These are phyloP conservation scores for Effrenium voratum DNA, from an alignment of 73 alveolate genomes.

Conservation along the genomic window DNA sequence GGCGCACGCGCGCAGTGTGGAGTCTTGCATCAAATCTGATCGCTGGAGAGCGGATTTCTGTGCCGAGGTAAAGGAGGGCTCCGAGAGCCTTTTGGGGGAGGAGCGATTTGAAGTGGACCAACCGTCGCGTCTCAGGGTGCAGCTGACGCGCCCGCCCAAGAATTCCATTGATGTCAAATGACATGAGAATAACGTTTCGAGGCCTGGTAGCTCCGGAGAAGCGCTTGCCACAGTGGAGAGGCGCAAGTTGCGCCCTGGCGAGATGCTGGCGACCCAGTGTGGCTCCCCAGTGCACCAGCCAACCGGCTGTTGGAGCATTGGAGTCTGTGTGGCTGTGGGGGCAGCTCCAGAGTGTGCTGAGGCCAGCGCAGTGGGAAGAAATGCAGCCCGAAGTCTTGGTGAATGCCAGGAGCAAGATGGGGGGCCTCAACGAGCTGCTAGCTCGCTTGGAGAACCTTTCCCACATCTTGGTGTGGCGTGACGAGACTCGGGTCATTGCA, in stretches of 20 bases:
- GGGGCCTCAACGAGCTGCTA: conserved; percentile 46
- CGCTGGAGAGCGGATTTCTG: neutral
- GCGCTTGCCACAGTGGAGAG: conserved; percentile 8
- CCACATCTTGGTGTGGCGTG: conserved; percentile 72
- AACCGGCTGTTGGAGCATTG: neutral
- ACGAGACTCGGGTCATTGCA: no score
- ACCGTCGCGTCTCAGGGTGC: conserved; percentile 38
- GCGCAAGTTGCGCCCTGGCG: neutral
- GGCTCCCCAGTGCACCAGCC: neutral
- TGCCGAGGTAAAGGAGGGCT: conserved; percentile 16
- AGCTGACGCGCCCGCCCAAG: no score
- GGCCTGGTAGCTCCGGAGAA: neutral
- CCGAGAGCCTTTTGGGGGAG: conserved; percentile 44
- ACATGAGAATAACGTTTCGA: neutral
- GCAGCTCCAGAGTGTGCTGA: neutral
- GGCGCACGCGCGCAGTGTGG: neutral
- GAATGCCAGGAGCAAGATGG: neutral
- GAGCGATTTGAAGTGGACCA: conserved; percentile 60
- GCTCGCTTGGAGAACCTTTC: conserved; percentile 60
- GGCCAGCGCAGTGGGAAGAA: neutral
- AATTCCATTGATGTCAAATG: no score
- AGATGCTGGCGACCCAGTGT: neutral
- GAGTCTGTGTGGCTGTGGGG: no score
- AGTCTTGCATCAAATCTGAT: neutral
- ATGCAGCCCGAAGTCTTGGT: conserved; percentile 39